Evolutionary conservation across 1,284 basidiomycete genomes (phyloP).

Genomic region (Neolentinus lepideus): DNA sequence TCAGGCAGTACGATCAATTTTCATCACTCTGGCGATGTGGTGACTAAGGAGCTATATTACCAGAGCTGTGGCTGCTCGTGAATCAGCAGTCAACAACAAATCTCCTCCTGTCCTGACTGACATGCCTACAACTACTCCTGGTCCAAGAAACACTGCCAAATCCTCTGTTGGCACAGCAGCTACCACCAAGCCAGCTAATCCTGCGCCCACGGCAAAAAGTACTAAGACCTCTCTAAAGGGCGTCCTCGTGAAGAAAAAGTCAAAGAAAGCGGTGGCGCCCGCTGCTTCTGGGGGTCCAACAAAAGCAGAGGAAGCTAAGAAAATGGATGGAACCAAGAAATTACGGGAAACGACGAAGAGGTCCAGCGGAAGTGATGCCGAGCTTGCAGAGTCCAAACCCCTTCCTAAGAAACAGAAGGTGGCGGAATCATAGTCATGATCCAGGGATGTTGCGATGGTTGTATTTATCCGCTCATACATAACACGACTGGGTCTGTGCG

Average conservation of each 20-base stretch:
- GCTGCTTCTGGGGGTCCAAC: conserved; percentile 11
- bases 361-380: background rate
- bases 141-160: conserved; percentile 27
- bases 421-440: conserved; percentile 21
- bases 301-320: conserved; percentile 8
- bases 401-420: conserved; percentile 50
- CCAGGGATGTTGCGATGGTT: conserved; percentile 14
- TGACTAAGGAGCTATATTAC: background rate
- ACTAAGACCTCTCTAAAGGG: conserved; percentile 62
- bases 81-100: conserved; percentile 30
- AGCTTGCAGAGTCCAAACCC: conserved; percentile 25
- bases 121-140: background rate
- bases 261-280: conserved; percentile 26
- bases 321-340: conserved; percentile 4
- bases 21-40: conserved; percentile 6
- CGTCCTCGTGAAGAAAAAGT: conserved; percentile 71
- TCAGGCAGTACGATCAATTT: conserved; percentile 56
- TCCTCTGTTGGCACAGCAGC: conserved; percentile 16
- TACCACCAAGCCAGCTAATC: conserved; percentile 14
- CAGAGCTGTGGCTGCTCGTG: conserved; percentile 72
- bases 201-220: conserved; percentile 31
- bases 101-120: background rate
- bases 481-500: too few species aligned
- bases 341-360: background rate
- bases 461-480: background rate